Base-by-base conservation (phyloP, 345 rosid genomes). In the Hibiscus trionum region DNA sequence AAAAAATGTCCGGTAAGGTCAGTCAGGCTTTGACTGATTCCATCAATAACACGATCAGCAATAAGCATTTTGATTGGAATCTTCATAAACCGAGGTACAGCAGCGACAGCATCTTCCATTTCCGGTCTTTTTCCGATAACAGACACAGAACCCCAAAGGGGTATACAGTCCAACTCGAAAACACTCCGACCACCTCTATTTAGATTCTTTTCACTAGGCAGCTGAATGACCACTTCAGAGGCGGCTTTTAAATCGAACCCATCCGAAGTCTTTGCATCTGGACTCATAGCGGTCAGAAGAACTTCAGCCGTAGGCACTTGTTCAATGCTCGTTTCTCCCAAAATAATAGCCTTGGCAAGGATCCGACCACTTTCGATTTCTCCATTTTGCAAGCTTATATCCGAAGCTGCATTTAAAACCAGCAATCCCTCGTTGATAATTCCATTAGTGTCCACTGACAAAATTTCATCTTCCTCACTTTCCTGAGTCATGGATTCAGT, bases 101-200 rank as follows among this genome's bases (percentile, higher is more conserved):
- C 82, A 57, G 83, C 86, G 80, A 88, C 79, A 47, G 90, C 87
- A 72, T 94, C 98, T 82, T 91, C 97, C 98, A 94, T 94, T 84
- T 94, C 98, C 2, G 90, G 77, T 80, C 97, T 85, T 79, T 82
- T 91, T 37, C 98, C 98, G 60, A 91, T 69, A 19, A 86, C 73
- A 53, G 96, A 90, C 62, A 85, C 84, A 46, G 78, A 80, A 53
- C 98, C 98, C 96, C 96, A 94, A 49, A 94, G 91, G 7, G 98
- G 97, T 21, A 90, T 78, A 74, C 88, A 90, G 1, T 90, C 98
- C 70, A 88, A 86, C 83, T 94, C 90, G 37, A 87, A 91, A 66
- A 90, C 95, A 82, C 88, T 90, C 71, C 86, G 84, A 58, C 78
- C 53, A 78, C 83, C 88, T 77, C 79, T 84, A 42, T 56, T 61